A percentile compares a stretch with the other conserved stretches of the same genome.
Conservation (phyloP, 768 basidiomycete genomes). For the Paxillus rubicundulus region DNA sequence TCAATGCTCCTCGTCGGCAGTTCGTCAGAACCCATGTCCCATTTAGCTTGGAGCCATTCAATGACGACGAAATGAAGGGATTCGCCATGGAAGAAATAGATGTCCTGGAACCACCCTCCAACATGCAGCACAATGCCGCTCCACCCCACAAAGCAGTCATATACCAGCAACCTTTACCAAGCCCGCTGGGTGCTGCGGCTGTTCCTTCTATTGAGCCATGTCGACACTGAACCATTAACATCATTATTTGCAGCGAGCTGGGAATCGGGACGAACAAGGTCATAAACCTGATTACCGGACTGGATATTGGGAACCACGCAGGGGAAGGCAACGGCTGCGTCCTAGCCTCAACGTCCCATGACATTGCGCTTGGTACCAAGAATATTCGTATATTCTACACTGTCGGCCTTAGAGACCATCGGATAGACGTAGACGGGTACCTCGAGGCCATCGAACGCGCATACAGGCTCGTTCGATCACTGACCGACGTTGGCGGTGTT, state of each 20-base stretch:
- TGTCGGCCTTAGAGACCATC: constrained; percentile 31
- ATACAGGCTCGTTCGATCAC: constrained; percentile 25
- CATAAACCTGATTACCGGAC: constrained; percentile 24
- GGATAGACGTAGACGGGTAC: constrained; percentile 20
- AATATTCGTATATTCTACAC: constrained; percentile 28
- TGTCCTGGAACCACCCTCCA: constrained; percentile 5
- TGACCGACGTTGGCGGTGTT: constrained; percentile 30
- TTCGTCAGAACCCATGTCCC: constrained; percentile 14
- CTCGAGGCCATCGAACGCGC: constrained; percentile 22
- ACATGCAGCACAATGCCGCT: neutral
- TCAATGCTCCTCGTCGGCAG: constrained; percentile 2
- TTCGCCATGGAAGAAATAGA: constrained; percentile 12
- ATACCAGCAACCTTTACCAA: neutral
- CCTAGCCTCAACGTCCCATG: constrained; percentile 27
- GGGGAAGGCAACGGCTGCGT: constrained; percentile 31
- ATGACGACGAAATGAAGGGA: constrained; percentile 11
- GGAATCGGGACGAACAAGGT: constrained; percentile 31
- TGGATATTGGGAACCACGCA: constrained; percentile 20
- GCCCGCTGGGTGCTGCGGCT: constrained; percentile 1
- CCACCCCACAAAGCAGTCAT: neutral
- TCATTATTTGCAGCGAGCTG: constrained; percentile 43
- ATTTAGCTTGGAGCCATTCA: constrained; percentile 19
- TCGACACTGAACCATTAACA: constrained; percentile 30
- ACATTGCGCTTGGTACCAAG: constrained; percentile 16
- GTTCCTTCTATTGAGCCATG: constrained; percentile 9